Evolutionary conservation across 768 basidiomycete genomes (phyloP).

Genomic region (Boletus rex-veris): DNA sequence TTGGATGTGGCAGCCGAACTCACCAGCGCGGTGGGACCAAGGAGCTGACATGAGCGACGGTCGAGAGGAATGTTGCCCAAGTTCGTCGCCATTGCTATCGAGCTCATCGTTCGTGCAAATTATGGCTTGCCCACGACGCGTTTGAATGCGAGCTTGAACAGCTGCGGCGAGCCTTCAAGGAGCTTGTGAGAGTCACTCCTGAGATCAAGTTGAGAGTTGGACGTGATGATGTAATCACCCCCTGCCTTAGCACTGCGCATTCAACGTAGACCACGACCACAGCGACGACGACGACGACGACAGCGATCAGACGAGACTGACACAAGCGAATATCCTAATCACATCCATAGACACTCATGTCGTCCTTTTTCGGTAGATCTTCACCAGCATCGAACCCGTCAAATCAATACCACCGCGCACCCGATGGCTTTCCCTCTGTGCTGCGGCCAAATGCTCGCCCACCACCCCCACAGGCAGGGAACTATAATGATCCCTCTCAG

Average conservation of each 20-base stretch:
- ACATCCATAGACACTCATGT: constrained; percentile 13
- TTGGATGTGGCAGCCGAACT: constrained; percentile 12
- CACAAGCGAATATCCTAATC: neutral
- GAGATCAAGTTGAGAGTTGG: neutral
- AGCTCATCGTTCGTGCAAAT: constrained; percentile 6
- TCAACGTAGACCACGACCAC: neutral
- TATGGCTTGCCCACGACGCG: neutral
- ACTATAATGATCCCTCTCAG: constrained; percentile 53
- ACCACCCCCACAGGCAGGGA: constrained; percentile 37
- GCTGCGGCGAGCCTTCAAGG: neutral
- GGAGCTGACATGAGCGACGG: constrained; percentile 40
- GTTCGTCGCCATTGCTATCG: constrained; percentile 7
- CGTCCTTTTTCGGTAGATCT: constrained; percentile 45
- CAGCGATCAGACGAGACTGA: neutral
- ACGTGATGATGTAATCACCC: constrained; percentile 21
- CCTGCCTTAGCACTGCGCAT: neutral
- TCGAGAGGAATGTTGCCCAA: constrained; percentile 38
- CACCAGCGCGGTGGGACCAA: constrained; percentile 47
- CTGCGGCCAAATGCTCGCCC: constrained; percentile 35
- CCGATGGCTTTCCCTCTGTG: constrained; percentile 36
- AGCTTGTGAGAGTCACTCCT: too few relatives aligned
- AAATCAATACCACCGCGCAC: constrained; percentile 43
- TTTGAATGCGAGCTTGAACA: neutral
- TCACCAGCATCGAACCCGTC: constrained; percentile 30
- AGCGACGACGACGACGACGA: constrained; percentile 3